A percentile compares a stretch with the other conserved stretches of the same genome.
Evolutionary conservation across 352 stramenopile genomes (phyloP).

Genomic region (Phytopythium kandeliae): DNA sequence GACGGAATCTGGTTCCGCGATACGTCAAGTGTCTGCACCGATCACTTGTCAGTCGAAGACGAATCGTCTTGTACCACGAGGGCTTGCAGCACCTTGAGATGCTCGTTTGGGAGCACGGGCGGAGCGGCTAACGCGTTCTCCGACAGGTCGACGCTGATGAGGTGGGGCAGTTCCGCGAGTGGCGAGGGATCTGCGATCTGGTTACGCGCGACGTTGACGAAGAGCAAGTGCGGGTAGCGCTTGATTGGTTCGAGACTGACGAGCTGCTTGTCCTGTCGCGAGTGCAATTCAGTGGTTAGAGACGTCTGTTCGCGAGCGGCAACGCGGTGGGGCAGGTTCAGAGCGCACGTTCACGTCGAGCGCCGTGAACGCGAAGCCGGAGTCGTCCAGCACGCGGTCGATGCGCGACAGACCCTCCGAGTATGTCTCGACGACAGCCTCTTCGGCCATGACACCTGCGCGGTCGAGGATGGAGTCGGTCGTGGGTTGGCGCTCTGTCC

Average conservation of each 20-base stretch:
- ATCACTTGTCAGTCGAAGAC: background rate
- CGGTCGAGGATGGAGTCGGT: background rate
- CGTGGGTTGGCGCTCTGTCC: background rate
- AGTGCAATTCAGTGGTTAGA: background rate
- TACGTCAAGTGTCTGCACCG: slow-evolving; percentile 40
- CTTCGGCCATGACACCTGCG: slow-evolving; percentile 21
- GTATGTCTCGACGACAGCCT: slow-evolving; percentile 33
- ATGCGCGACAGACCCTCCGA: slow-evolving; percentile 68
- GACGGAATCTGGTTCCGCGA: slow-evolving; percentile 63
- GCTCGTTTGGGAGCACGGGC: slow-evolving; percentile 35
- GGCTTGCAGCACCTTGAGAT: too few species aligned
- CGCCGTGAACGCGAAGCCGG: slow-evolving; percentile 70
- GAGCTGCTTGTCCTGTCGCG: slow-evolving; percentile 41
- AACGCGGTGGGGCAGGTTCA: background rate
- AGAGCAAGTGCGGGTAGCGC: slow-evolving; percentile 60
- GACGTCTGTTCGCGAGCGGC: background rate
- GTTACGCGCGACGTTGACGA: slow-evolving; percentile 68
- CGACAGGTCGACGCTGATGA: slow-evolving; percentile 49
- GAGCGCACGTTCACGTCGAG: slow-evolving; percentile 48
- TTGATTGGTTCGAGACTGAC: slow-evolving; percentile 47
- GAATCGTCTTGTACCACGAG: too few species aligned
- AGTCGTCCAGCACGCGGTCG: slow-evolving; percentile 67
- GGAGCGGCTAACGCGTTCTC: slow-evolving; percentile 43
- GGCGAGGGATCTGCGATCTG: slow-evolving; percentile 45
- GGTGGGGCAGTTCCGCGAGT: slow-evolving; percentile 49